Percentiles rank a stretch among this genome's conserved stretches.
Evolutionary conservation across 352 stramenopile genomes (phyloP).

Genomic region (Stramenopiles sp.): DNA sequence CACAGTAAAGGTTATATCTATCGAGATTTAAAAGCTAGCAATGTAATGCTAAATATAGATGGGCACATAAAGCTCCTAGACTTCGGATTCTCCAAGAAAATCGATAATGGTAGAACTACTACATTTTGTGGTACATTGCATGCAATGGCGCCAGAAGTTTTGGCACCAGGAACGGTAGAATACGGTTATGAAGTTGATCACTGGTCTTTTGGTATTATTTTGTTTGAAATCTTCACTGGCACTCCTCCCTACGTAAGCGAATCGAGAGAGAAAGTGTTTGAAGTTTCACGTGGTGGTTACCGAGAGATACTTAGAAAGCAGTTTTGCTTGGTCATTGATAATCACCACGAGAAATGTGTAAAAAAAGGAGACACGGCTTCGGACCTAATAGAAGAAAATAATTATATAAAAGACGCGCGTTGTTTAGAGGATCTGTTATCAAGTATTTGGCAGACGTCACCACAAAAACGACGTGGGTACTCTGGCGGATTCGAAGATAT

Average conservation of each 20-base stretch:
- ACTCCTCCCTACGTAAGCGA: background rate
- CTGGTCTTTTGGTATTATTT: constrained; percentile 1
- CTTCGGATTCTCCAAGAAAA: background rate
- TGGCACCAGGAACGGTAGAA: background rate
- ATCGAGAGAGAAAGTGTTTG: background rate
- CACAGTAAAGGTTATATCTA: constrained; percentile 84
- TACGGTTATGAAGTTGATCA: constrained; percentile 7
- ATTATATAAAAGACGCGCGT: too few relatives aligned
- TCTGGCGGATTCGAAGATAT: background rate
- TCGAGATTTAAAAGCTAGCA: constrained; percentile 61
- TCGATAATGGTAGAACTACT: background rate
- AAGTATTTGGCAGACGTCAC: background rate
- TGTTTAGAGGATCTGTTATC: background rate
- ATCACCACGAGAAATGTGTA: too few relatives aligned
- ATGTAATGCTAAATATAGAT: constrained; percentile 4
- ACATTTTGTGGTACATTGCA: constrained; percentile 5
- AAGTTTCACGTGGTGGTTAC: background rate
- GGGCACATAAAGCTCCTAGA: constrained; percentile 1
- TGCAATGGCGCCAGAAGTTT: constrained; percentile 2
- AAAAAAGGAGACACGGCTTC: background rate
- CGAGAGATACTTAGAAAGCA: background rate
- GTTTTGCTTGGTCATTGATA: background rate
- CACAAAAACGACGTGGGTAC: background rate
- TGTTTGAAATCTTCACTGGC: background rate
- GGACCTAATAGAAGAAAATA: too few relatives aligned